Base-by-base conservation (phyloP, 768 basidiomycete species). In the Trametes sanguinea region DNA sequence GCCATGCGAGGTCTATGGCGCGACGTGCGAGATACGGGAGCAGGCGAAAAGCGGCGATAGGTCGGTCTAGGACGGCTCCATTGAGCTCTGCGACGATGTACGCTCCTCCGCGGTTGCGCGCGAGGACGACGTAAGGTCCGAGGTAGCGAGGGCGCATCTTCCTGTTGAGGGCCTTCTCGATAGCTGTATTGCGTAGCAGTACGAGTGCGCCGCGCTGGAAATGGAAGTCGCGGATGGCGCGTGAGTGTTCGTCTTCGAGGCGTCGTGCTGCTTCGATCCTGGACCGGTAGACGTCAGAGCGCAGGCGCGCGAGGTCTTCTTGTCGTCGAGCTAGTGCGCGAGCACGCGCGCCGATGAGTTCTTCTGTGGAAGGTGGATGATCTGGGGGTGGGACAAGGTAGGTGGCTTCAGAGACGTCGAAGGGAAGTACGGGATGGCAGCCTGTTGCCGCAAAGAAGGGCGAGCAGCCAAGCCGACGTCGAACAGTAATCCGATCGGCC, bases 401-500 rank as follows among this genome's bases (percentile, higher is more conserved):
- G 6, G 66, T 69, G 0, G 68, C 69, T 33, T 69, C 62, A 2
- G 44, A 27, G 35, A 71, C 50, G 51, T 72, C 68, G 30, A 69
- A 60, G 0, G 70, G 69, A n/a, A 69, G 42, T 5, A 71, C 30
- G 0, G 65, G 70, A 22, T 68, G 60, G 46, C 60, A 54, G n/a
- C 70, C 65, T 4, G 58, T 64, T 0, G 54, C 65, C 5, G 58
- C 61, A 48, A 64, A 67, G 50, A 62, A 69, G 1, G 76, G 77
- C 0, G 74, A 76, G 45, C 69, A 75, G 0, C 77, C 77, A 13
- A 73, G 69, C 0, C 68, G 51, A 2, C 69, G 63, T 0, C 71
- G 62, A 0, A 69, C 60, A 0, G 77, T 78, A 0, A 79, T 67
- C 0, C 72, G 57, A 5, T 82, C 76, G 0, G 79, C 69, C 77